phyloP scores from a whole-genome alignment of 108 stramenopile species.

The Ochromonas danica region DNA sequence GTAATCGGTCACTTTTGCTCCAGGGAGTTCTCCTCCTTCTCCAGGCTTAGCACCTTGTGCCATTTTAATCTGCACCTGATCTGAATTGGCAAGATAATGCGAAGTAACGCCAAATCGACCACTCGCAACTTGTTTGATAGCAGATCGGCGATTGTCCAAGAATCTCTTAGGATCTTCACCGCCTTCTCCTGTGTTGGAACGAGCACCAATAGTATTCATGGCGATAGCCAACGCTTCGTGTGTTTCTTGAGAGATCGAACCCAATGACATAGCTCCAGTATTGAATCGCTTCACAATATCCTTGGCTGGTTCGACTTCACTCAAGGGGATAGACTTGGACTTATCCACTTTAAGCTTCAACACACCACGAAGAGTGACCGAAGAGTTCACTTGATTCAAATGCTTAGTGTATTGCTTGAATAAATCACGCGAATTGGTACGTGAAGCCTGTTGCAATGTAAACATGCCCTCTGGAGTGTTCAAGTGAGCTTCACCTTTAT shows the following conservation, averaged over 20 bases:
- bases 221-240: conserved; percentile 89
- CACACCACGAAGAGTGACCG: conserved; percentile 86
- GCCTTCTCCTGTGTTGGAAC: conserved; percentile 91
- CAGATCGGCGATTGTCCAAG: conserved; percentile 77
- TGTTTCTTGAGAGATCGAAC: conserved; percentile 85
- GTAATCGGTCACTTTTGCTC: conserved; percentile 87
- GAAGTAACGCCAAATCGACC: conserved; percentile 93
- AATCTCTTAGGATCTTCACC: conserved; percentile 85
- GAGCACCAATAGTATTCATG: conserved; percentile 81
- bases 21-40: conserved; percentile 92
- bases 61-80: conserved; percentile 97
- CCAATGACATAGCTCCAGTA: conserved; percentile 90
- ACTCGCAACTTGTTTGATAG: conserved; percentile 91
- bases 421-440: conserved; percentile 84
- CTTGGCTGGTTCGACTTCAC: conserved; percentile 81
- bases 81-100: conserved; percentile 86
- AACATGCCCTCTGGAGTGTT: conserved; percentile 90
- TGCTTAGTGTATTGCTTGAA: conserved; percentile 84
- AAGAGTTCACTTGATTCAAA: conserved; percentile 78
- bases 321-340: conserved; percentile 70
- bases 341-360: conserved; percentile 86
- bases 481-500: conserved; percentile 93
- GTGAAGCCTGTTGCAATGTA: conserved; percentile 78
- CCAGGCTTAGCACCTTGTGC: conserved; percentile 95
- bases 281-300: conserved; percentile 90